Base-by-base conservation (phyloP, 169 alveolate genomes). In the Plasmodium fragile region DNA sequence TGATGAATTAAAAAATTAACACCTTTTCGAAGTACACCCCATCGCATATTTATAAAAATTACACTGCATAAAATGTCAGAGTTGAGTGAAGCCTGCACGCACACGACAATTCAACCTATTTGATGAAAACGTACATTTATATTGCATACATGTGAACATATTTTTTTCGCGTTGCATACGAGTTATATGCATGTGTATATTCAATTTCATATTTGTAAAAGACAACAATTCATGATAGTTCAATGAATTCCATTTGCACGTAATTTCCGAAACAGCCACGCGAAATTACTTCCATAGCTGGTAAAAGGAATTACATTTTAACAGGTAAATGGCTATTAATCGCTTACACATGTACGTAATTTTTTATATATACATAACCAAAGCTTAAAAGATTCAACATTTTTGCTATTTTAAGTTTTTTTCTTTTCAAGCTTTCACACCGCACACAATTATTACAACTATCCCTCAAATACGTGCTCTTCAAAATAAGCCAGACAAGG, bases 161-260 rank as follows among this genome's bases (percentile, higher is more conserved):
- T 65, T 65, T 65, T 65, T 65, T 36, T 28, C 39, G 30, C 75
- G 41, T 65, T 65, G 34, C 13, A 65, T 30, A 36, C 32, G 4
- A n/a, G 39, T 41, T n/a, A 18, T 36, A 11, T 41, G 34, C 25
- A 49, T 78, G 16, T 78, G 69, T 59, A 39, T 78, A 34, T 11
- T 41, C 22, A 49, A 43, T 78, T 78, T 78, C 59, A 78, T 41
- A 78, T 78, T 78, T 22, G 55, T 39, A 78, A 78, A 78, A 78
- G 59, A 41, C 32, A 78, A 49, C 32, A 41, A 22, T 41, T 30
- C 18, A 39, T 78, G 34, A 4, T 18, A 78, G 49, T 36, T 30
- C 69, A 53, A 13, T 41, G 69, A 78, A 43, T 4, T 43, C 32
- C 83, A 36, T 78, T 25, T 18, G 32, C 32, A 78, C 55, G 83